Evolutionary conservation across 2,329 filamentous ascomycete species (phyloP).

Genomic region (Fusarium euwallaceae): DNA sequence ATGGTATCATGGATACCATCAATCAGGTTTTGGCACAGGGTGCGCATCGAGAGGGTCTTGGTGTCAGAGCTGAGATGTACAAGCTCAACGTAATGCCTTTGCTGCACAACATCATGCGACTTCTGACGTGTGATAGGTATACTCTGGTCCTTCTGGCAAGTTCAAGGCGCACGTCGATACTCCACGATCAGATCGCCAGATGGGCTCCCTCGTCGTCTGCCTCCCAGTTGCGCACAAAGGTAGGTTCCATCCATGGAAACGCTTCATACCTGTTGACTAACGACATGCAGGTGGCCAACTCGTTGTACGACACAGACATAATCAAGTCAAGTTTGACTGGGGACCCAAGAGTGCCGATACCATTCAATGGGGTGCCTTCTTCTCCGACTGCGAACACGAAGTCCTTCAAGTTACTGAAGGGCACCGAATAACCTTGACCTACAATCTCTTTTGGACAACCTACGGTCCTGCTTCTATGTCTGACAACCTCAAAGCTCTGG

Average conservation of each 20-base stretch:
- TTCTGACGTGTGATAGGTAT: neutral
- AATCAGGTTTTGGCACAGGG: slow-evolving; percentile 25
- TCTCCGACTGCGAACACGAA: neutral
- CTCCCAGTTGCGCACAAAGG: slow-evolving; percentile 3
- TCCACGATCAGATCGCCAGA: neutral
- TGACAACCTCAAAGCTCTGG: slow-evolving; percentile 6
- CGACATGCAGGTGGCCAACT: neutral
- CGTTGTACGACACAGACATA: neutral
- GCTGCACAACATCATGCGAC: rapidly evolving
- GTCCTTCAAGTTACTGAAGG: neutral
- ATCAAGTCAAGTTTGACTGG: neutral
- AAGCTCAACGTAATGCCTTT: neutral
- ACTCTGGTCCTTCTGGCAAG: neutral
- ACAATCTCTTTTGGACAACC: slow-evolving; percentile 45
- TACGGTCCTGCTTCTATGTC: slow-evolving; percentile 48
- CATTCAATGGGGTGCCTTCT: neutral
- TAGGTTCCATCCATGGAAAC: neutral
- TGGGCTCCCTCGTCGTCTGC: neutral
- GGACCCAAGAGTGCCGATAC: slow-evolving; percentile 1
- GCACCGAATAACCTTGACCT: neutral
- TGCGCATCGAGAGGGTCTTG: slow-evolving; percentile 34
- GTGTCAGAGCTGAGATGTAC: slow-evolving; percentile 16
- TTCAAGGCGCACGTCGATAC: neutral
- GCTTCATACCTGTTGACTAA: too few species aligned
- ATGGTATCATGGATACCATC: neutral